Conservation (phyloP, 805 yeast genomes). For the Candida jianshihensis region DNA sequence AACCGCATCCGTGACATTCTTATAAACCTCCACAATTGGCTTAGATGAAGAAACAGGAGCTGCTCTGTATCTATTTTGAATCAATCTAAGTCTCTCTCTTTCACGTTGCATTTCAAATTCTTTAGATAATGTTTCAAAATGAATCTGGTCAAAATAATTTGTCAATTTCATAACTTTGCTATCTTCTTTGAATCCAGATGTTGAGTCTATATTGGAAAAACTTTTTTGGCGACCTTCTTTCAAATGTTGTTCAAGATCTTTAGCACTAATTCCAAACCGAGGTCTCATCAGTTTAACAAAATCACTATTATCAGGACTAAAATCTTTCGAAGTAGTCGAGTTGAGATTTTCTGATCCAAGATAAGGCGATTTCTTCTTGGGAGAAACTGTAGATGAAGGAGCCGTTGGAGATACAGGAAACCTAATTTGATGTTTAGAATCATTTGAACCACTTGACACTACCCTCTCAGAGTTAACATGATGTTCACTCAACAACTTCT, state of each 20-base stretch:
- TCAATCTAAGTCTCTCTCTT: slow-evolving; percentile 58
- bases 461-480: slow-evolving; percentile 14
- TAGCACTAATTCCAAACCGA: slow-evolving; percentile 20
- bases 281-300: slow-evolving; percentile 1
- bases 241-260: slow-evolving; percentile 20
- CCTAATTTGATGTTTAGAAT: no score
- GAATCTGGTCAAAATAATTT: slow-evolving; percentile 62
- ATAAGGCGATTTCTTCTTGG: not conserved
- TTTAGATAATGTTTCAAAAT: slow-evolving; percentile 69
- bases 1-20: slow-evolving; percentile 84
- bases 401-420: not conserved
- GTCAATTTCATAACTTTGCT: slow-evolving; percentile 60
- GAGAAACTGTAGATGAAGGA: not conserved
- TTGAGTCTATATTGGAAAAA: not conserved
- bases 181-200: slow-evolving; percentile 13
- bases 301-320: slow-evolving; percentile 1
- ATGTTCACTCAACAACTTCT: slow-evolving; percentile 18
- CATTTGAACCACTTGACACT: slow-evolving; percentile 1
- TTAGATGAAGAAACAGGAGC: slow-evolving; percentile 64
- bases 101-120: slow-evolving; percentile 89
- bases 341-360: no score
- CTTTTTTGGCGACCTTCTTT: slow-evolving; percentile 22
- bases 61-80: slow-evolving; percentile 56
- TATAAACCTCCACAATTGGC: slow-evolving; percentile 88
- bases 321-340: not conserved